These are phyloP conservation scores for Hypoxylon sp. DNA, from an alignment of 2,329 filamentous ascomycete genomes.

Conservation along the genomic window DNA sequence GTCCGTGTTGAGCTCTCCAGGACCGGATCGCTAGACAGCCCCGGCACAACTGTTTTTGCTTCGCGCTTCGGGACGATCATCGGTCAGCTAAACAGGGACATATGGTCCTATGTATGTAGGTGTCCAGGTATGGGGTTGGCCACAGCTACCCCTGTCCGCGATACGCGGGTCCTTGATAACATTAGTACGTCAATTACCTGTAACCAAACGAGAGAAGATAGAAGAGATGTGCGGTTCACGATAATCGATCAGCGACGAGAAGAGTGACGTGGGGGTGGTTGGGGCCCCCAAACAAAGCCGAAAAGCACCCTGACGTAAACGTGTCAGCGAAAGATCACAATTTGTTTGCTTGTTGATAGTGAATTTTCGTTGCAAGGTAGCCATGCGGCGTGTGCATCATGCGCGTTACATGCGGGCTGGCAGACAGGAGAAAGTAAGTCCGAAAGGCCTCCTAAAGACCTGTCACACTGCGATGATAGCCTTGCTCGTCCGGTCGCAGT, in stretches of 20 bases:
- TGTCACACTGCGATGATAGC: conserved; percentile 11
- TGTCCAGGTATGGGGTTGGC: conserved; percentile 11
- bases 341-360: conserved; percentile 1
- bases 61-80: background rate
- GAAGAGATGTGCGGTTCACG: background rate
- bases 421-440: conserved; percentile 24
- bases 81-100: conserved; percentile 6
- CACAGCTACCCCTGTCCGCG: background rate
- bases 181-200: conserved; percentile 3
- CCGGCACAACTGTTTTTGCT: background rate
- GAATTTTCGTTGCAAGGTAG: conserved; percentile 11
- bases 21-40: conserved; percentile 15
- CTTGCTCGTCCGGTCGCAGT: conserved; percentile 21
- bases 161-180: background rate
- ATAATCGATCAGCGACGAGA: background rate
- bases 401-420: conserved; percentile 20
- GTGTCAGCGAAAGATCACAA: conserved; percentile 14
- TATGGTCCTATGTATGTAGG: conserved; percentile 10
- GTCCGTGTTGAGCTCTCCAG: conserved; percentile 5
- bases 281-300: background rate
- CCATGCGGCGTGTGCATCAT: conserved; percentile 20
- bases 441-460: conserved; percentile 12
- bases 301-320: conserved; percentile 10
- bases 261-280: conserved; percentile 11
- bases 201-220: background rate